These are phyloP conservation scores for Lactarius evosmus DNA, from an alignment of 768 basidiomycete genomes.

Conservation along the genomic window DNA sequence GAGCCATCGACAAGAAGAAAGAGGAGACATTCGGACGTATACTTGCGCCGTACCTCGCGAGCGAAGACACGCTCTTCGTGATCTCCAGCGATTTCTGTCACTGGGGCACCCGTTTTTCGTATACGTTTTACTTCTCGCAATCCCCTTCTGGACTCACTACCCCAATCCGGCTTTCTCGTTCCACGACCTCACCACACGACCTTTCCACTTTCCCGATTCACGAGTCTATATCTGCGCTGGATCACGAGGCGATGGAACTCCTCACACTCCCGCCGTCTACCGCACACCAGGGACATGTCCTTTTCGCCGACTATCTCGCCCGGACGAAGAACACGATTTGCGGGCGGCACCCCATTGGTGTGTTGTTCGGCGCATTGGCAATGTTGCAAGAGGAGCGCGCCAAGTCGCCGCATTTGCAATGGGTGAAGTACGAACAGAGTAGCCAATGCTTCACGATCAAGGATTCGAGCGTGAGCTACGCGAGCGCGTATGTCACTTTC, in stretches of 20 bases:
- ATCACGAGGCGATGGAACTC: conserved; percentile 81
- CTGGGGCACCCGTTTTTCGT: conserved; percentile 87
- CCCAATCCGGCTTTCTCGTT: conserved; percentile 50
- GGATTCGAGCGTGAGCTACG: conserved; percentile 95
- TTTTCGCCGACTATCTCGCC: conserved; percentile 65
- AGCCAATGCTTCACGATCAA: conserved; percentile 60
- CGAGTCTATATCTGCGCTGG: conserved; percentile 76
- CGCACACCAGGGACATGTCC: conserved; percentile 51
- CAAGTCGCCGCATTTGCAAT: conserved; percentile 50
- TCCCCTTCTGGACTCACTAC: conserved; percentile 46
- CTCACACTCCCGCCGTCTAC: conserved; percentile 56
- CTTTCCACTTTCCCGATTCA: conserved; percentile 63
- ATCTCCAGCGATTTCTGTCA: conserved; percentile 98
- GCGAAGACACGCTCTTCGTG: conserved; percentile 80
- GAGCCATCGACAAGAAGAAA: conserved; percentile 57
- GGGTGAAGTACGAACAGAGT: conserved; percentile 95
- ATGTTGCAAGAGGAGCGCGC: conserved; percentile 45
- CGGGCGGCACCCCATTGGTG: conserved; percentile 93
- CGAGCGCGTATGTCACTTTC: conserved; percentile 79
- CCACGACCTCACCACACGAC: conserved; percentile 38
- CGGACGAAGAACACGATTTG: conserved; percentile 94
- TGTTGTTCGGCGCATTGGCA: conserved; percentile 76
- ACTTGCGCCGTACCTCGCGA: conserved; percentile 75
- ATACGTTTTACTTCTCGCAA: conserved; percentile 82
- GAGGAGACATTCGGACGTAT: conserved; percentile 66